Conservation (phyloP, 441 rosid genomes). For the Capsella rubella region DNA sequence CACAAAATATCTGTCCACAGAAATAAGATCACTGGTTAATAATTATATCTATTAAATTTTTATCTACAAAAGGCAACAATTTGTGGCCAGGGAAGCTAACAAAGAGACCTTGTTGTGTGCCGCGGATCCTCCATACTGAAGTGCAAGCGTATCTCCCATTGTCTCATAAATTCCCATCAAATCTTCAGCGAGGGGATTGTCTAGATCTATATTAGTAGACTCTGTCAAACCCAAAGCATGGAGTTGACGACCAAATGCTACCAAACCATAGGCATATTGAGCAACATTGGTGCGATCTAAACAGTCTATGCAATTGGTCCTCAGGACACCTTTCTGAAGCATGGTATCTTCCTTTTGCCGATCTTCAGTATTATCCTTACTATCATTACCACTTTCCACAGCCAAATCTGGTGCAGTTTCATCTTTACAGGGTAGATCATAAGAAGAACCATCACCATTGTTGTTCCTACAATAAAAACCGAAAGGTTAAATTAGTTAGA, state of each 20-base stretch:
- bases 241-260: constrained; percentile 71
- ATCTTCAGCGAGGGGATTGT: constrained; percentile 70
- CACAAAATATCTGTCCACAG: constrained; percentile 66
- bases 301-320: constrained; percentile 85
- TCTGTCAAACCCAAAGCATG: constrained; percentile 58
- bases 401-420: constrained; percentile 43
- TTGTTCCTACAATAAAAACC: constrained; percentile 49
- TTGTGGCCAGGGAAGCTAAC: constrained; percentile 20
- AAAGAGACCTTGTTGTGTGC: constrained; percentile 77
- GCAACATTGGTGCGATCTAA: constrained; percentile 85
- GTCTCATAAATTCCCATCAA: constrained; percentile 71
- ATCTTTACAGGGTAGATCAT: constrained; percentile 42
- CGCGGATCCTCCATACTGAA: constrained; percentile 86
- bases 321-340: constrained; percentile 69
- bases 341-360: constrained; percentile 47
- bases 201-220: constrained; percentile 57
- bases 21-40: constrained; percentile 27
- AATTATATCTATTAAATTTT: neutral
- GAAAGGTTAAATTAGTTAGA: constrained; percentile 4
- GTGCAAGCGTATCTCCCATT: constrained; percentile 85
- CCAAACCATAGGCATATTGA: constrained; percentile 79
- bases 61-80: constrained; percentile 17
- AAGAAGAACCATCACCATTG: constrained; percentile 44
- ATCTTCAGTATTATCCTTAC: constrained; percentile 36
- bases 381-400: constrained; percentile 33